Conservation (phyloP, 2,329 filamentous ascomycete species). For the Pseudogymnoascus sp. region DNA sequence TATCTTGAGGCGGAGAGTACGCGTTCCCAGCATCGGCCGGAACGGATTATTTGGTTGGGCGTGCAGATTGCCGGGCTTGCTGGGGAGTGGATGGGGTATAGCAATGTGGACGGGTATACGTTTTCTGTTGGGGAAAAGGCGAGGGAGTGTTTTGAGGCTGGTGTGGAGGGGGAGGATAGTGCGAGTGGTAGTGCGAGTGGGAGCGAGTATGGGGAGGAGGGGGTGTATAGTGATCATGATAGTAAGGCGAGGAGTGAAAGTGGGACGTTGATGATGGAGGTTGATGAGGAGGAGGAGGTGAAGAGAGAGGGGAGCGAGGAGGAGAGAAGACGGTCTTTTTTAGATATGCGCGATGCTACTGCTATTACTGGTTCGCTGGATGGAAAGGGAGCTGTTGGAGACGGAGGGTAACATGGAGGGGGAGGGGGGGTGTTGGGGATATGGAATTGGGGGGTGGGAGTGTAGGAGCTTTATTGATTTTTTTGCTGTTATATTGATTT, state of each 20-base stretch:
- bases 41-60: neutral
- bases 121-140: neutral
- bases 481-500: too few species aligned
- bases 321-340: neutral
- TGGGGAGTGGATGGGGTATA: neutral
- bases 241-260: neutral
- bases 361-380: too few species aligned
- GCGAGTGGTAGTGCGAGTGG: neutral
- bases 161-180: neutral
- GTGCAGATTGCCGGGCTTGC: neutral
- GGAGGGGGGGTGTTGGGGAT: too few species aligned
- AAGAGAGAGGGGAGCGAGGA: constrained; percentile 19
- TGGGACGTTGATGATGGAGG: neutral
- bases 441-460: too few species aligned
- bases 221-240: neutral
- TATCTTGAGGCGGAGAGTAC: constrained; percentile 15
- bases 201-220: neutral
- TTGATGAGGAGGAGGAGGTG: neutral
- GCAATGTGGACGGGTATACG: neutral
- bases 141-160: neutral
- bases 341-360: too few species aligned
- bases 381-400: too few species aligned
- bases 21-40: neutral
- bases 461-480: too few species aligned
- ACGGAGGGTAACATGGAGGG: too few species aligned